These are phyloP conservation scores for Barnettozyma pratensis DNA, from an alignment of 805 yeast species.

Conservation along the genomic window DNA sequence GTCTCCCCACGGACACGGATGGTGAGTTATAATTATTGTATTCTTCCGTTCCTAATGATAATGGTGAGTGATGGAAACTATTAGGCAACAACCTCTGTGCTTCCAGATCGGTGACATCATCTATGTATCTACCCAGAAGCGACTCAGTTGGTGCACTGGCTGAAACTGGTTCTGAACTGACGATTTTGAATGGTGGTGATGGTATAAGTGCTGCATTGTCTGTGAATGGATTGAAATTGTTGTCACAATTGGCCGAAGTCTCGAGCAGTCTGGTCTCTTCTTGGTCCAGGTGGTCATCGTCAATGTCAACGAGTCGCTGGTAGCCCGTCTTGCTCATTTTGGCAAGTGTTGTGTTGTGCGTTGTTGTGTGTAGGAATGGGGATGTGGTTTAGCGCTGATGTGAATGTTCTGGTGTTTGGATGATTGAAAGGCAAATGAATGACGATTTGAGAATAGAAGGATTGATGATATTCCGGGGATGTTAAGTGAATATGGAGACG, in stretches of 20 bases:
- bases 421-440: no score
- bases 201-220: neutral
- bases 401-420: no score
- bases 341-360: neutral
- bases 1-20: neutral
- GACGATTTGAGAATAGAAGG: no score
- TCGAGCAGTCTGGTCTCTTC: neutral
- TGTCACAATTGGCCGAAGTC: no score
- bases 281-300: neutral
- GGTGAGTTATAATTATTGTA: neutral
- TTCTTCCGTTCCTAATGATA: neutral
- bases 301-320: neutral
- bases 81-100: neutral
- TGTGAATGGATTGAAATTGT: neutral
- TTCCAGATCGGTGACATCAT: neutral
- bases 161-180: conserved; percentile 7
- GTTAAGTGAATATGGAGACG: no score
- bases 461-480: no score
- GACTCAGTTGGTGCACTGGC: conserved; percentile 12
- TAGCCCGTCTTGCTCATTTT: neutral
- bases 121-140: neutral
- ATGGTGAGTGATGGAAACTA: conserved; percentile 1
- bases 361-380: no score
- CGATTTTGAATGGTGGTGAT: conserved; percentile 2
- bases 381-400: no score